Evolutionary conservation across 352 stramenopile species (phyloP), one percentile per base, ranked within the genome.

Genomic region (Globisporangium splendens): DNA sequence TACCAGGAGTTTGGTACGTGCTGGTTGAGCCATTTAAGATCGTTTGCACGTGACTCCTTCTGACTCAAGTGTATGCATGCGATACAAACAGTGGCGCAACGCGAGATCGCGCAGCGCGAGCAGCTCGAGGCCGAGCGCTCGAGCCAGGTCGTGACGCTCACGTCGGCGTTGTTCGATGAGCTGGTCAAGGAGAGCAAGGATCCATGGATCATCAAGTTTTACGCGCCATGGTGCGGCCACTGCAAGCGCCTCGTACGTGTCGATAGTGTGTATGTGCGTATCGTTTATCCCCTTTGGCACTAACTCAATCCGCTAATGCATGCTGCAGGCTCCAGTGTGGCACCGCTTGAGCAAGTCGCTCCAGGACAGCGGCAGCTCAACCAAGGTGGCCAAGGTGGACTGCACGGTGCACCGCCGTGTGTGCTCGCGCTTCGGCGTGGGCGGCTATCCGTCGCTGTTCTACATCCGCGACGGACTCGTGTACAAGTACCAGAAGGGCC

Each of bases 181-280:
- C 61, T 86, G 49, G 76, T 93, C 38, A 78, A 89, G 38, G 50
- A 73, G 10, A 65, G 79, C 61, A 81, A 81, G 56, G 59, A 84
- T 13, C 68, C 79, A 47, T 93, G 78, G 77, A 67, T 94, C 46
- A 82, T 94, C 61, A 91, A 91, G 67, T 91, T 91, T 54, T 90
- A 90, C 56, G 80, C 82, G 18, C 80, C 81, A 1, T 91, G 82
- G 82, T 91, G 82, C 46, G 78, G 80, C 44, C 82, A 89, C 62
- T 89, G 82, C 73, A 90, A 90, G 68, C 80, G 80, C n/a, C 59
- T 94, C 51, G 79, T 88, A 66, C 56, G 77, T 60, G 46, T 15
- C 39, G 5, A 31, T 31, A 31, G 2, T 2, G 5, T 31, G 7
- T 4, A 43, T 13, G 13, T 10, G 12, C 24, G 24, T 6, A 31